Percentiles rank a stretch among this genome's conserved stretches.
These are phyloP conservation scores for Cordyceps fumosorosea DNA, from an alignment of 2,329 filamentous ascomycete genomes.

Conservation along the genomic window DNA sequence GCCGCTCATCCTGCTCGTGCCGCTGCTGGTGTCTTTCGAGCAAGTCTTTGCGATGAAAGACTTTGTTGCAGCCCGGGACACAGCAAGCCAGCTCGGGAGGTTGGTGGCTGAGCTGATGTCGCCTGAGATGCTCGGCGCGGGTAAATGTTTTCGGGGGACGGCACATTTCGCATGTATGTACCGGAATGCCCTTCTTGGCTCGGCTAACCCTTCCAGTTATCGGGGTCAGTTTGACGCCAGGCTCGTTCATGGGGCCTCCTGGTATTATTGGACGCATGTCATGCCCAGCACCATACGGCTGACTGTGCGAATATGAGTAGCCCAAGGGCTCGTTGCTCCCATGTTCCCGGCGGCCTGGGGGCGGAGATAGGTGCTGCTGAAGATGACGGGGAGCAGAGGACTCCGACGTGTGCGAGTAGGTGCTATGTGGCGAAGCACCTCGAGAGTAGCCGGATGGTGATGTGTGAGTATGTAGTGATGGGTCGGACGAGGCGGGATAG, in stretches of 20 bases:
- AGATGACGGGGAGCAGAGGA: conserved; percentile 8
- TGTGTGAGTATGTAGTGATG: conserved; percentile 21
- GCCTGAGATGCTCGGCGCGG: conserved; percentile 55
- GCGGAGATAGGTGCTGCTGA: background rate
- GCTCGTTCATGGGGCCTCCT: conserved; percentile 26
- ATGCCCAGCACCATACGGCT: conserved; percentile 3
- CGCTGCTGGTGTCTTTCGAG: conserved; percentile 49
- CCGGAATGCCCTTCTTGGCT: conserved; percentile 53
- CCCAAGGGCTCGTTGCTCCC: background rate
- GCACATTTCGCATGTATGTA: conserved; percentile 48
- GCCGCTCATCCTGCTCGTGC: conserved; percentile 29
- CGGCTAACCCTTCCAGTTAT: conserved; percentile 51
- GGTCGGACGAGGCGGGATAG: conserved; percentile 33
- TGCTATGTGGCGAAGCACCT: conserved; percentile 26
- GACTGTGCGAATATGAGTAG: conserved; percentile 8
- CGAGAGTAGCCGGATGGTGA: conserved; percentile 29
- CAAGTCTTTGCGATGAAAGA: conserved; percentile 53
- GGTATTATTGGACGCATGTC: conserved; percentile 36
- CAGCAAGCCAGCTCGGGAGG: conserved; percentile 46
- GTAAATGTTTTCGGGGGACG: conserved; percentile 53
- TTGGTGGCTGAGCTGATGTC: conserved; percentile 55
- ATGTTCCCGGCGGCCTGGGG: background rate
- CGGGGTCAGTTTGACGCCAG: conserved; percentile 46
- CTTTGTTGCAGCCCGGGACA: conserved; percentile 47
- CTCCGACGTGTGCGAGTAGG: conserved; percentile 10